These are phyloP conservation scores for Fusarium sambucinum DNA, from an alignment of 2,329 filamentous ascomycete genomes.

Conservation along the genomic window DNA sequence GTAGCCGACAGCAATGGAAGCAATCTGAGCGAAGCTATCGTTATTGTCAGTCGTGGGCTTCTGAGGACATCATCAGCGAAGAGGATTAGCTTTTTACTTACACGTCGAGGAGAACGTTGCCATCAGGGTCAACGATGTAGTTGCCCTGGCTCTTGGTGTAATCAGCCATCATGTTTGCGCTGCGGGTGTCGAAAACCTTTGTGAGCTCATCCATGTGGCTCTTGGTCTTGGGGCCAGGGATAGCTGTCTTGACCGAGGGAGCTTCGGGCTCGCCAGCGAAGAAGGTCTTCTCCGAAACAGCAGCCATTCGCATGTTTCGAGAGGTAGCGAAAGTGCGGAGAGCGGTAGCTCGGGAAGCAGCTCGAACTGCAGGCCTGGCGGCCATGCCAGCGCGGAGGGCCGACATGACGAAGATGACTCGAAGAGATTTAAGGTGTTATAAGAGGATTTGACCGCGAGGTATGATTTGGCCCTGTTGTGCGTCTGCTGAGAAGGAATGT, in stretches of 20 bases:
- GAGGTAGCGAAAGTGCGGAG: conserved; percentile 45
- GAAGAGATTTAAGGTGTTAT: background rate
- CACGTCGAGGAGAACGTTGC: conserved; percentile 79
- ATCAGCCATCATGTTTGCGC: conserved; percentile 84
- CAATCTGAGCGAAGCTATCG: conserved; percentile 85
- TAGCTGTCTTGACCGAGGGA: conserved; percentile 67
- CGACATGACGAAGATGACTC: conserved; percentile 45
- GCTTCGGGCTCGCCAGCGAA: conserved; percentile 64
- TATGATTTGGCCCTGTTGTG: conserved; percentile 3
- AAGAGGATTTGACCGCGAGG: background rate
- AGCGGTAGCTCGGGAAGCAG: conserved; percentile 29
- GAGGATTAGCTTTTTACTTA: conserved; percentile 55
- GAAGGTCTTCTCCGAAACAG: conserved; percentile 54
- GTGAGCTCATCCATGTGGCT: conserved; percentile 77
- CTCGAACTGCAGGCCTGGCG: conserved; percentile 38
- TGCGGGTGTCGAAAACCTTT: conserved; percentile 86
- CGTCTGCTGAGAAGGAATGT: background rate
- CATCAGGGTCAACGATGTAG: conserved; percentile 80
- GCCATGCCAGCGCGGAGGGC: conserved; percentile 49
- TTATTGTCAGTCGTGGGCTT: conserved; percentile 10
- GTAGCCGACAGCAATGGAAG: conserved; percentile 92
- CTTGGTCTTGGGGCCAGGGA: conserved; percentile 82
- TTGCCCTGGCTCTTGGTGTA: conserved; percentile 82
- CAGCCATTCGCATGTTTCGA: conserved; percentile 45
- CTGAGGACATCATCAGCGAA: background rate